Evolutionary conservation across 2,329 filamentous ascomycete genomes (phyloP).

Genomic region (Fusarium citri): DNA sequence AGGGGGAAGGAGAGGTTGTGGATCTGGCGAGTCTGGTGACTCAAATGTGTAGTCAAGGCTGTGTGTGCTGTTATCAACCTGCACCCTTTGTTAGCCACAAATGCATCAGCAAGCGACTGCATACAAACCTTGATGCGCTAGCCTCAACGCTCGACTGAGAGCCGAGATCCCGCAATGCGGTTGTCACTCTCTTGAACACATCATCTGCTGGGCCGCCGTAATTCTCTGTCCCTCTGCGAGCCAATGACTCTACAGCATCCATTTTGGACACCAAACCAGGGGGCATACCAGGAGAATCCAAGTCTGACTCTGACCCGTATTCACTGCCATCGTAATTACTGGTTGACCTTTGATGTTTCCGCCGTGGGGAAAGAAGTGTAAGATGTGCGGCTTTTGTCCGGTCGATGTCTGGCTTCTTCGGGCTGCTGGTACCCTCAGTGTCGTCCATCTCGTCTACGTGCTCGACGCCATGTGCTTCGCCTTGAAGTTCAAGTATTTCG

Average conservation of each 20-base stretch:
- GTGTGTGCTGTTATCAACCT: slow-evolving; percentile 82
- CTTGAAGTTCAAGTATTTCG: slow-evolving; percentile 20
- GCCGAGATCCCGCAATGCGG: slow-evolving; percentile 76
- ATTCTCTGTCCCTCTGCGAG: slow-evolving; percentile 72
- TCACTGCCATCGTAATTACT: slow-evolving; percentile 79
- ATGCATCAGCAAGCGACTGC: not conserved
- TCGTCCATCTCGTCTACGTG: slow-evolving; percentile 30
- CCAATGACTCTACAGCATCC: slow-evolving; percentile 77
- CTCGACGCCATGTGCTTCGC: slow-evolving; percentile 9
- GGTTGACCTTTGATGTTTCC: slow-evolving; percentile 62
- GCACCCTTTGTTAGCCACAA: slow-evolving; percentile 30
- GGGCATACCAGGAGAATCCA: slow-evolving; percentile 76
- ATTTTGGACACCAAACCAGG: slow-evolving; percentile 75
- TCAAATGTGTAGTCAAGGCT: slow-evolving; percentile 78
- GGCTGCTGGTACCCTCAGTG: slow-evolving; percentile 13
- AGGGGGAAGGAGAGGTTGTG: slow-evolving; percentile 79
- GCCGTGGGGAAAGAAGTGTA: slow-evolving; percentile 57
- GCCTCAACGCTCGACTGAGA: slow-evolving; percentile 79
- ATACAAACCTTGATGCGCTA: slow-evolving; percentile 73
- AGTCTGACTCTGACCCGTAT: slow-evolving; percentile 77
- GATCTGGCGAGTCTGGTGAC: slow-evolving; percentile 79
- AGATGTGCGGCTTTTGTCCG: slow-evolving; percentile 55
- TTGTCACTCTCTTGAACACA: slow-evolving; percentile 75
- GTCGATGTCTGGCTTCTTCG: slow-evolving; percentile 37
- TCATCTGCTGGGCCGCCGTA: slow-evolving; percentile 73